Base-by-base conservation (phyloP, 495 filamentous ascomycete species). In the Annulohypoxylon maeteangense region DNA sequence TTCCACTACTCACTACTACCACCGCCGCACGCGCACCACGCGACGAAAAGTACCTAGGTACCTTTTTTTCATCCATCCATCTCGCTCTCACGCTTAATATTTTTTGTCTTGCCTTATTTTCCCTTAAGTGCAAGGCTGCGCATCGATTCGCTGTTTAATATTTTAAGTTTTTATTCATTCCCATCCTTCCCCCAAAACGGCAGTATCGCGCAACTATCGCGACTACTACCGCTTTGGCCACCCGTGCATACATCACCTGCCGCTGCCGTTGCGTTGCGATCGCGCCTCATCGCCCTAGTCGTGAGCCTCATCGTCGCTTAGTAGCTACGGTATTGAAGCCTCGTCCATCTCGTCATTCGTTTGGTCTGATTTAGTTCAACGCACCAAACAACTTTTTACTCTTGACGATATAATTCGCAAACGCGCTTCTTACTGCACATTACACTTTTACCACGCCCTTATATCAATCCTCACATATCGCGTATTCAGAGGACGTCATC, bases 341-440 rank as follows among this genome's bases (percentile, higher is more conserved):
- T 10, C 36, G 11, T 16, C 14, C 16, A 20, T 51, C 34, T 20
- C 42, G 20, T 54, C 42, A 7, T 59, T 55, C 23, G 71, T 74
- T 74, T 74, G 71, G 71, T 74, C 71, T 74, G 71, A 74, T 74
- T 74, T n/a, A 70, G 57, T 74, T 74, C 71, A 74, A 67, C 71
- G 71, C 63, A 74, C 63, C 71, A 74, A 67, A 70, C 71, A n/a
- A 32, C 36, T 7, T 57, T 31, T 34, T 29, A 12, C 8, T 27
- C 25, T 11, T 6, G 34, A 32, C 20, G 7, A 18, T 38, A 18
- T 48, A n/a, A 58, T 60, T 31, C 47, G 34, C 53, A 58, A 51
- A 36, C 61, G 56, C 65, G 44, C 18, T 42, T 38, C 31, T 25
- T 11, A 23, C 36, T 44, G 18, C 36, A 29, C 57, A 45, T 34